Percentiles rank a stretch among this genome's conserved stretches.
Evolutionary conservation across 2,329 filamentous ascomycete genomes (phyloP).

Genomic region (Clonostachys sp.): DNA sequence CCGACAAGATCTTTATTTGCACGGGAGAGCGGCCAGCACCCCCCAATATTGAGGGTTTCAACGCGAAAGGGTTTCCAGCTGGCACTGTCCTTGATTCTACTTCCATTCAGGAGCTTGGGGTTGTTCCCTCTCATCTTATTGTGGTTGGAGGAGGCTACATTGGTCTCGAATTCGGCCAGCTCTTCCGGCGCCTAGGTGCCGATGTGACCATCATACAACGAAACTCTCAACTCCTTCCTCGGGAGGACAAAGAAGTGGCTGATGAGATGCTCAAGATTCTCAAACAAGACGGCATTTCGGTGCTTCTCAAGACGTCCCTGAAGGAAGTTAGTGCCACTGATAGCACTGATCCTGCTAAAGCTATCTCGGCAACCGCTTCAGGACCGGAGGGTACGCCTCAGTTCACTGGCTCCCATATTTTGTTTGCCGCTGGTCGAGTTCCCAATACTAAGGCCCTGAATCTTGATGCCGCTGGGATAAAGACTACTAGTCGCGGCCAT

Average conservation of each 20-base stretch:
- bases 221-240: slow-evolving; percentile 30
- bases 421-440: slow-evolving; percentile 42
- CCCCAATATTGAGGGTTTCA: slow-evolving; percentile 28
- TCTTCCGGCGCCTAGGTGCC: slow-evolving; percentile 43
- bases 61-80: slow-evolving; percentile 17
- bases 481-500: slow-evolving; percentile 32
- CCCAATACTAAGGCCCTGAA: slow-evolving; percentile 43
- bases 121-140: slow-evolving; percentile 40
- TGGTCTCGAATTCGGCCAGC: slow-evolving; percentile 48
- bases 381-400: background rate
- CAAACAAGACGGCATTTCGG: slow-evolving; percentile 35
- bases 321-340: slow-evolving; percentile 12
- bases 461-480: slow-evolving; percentile 31
- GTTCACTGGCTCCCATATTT: slow-evolving; percentile 35
- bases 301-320: slow-evolving; percentile 29
- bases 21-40: slow-evolving; percentile 34
- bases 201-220: slow-evolving; percentile 43
- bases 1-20: slow-evolving; percentile 39
- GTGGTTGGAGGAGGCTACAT: slow-evolving; percentile 49
- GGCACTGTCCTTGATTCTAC: slow-evolving; percentile 38
- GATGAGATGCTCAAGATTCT: slow-evolving; percentile 34
- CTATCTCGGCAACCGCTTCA: slow-evolving; percentile 1
- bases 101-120: slow-evolving; percentile 37
- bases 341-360: slow-evolving; percentile 7
- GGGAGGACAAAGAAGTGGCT: slow-evolving; percentile 44